Conservation (phyloP, 2,329 filamentous ascomycete species). For the Fusarium longipes region DNA sequence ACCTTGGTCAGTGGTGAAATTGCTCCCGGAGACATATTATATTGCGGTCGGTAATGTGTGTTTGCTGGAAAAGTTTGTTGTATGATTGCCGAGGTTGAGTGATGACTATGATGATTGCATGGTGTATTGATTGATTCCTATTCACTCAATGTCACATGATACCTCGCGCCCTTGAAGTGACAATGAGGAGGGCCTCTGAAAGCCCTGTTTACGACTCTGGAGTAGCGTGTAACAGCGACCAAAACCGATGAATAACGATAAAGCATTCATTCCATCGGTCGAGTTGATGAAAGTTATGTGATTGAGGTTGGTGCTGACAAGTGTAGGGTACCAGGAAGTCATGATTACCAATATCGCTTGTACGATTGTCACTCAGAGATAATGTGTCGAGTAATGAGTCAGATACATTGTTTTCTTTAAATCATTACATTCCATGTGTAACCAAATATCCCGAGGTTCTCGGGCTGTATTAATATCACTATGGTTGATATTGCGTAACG, state of each 20-base stretch:
- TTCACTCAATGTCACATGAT: slow-evolving; percentile 38
- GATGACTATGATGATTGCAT: neutral
- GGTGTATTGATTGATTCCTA: neutral
- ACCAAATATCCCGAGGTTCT: no score
- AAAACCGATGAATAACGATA: neutral
- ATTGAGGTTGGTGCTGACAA: neutral
- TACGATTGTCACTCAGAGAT: neutral
- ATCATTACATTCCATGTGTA: no score
- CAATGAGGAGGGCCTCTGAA: neutral
- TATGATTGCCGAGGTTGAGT: neutral
- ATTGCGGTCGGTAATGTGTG: neutral
- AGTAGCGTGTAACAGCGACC: neutral
- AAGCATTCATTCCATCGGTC: neutral
- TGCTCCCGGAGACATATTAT: slow-evolving; percentile 43
- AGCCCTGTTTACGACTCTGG: neutral
- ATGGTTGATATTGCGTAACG: no score
- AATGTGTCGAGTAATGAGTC: neutral
- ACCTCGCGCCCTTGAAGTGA: slow-evolving; percentile 29
- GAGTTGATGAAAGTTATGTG: neutral
- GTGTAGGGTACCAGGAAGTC: neutral
- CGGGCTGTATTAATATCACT: no score
- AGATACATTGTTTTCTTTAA: no score
- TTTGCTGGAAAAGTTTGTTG: neutral
- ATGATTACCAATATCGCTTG: neutral
- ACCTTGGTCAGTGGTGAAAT: slow-evolving; percentile 49